A percentile compares a stretch with the other conserved stretches of the same genome.
Evolutionary conservation across 2,329 filamentous ascomycete species (phyloP).

Genomic region (Byssoonygena ceratinophila): DNA sequence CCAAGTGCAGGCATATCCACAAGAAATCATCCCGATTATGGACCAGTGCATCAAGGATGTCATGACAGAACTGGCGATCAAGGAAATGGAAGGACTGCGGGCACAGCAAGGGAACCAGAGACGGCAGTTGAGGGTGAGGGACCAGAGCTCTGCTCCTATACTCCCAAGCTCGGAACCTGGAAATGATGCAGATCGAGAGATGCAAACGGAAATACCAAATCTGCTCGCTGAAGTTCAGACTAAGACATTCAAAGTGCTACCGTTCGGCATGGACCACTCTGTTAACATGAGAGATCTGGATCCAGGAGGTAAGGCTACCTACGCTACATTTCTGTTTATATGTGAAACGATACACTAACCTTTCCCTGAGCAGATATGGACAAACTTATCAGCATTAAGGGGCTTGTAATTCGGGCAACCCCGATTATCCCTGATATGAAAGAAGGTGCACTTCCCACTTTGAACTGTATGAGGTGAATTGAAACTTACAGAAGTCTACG

Average conservation of each 20-base stretch:
- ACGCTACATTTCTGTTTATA: not conserved
- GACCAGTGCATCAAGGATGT: constrained; percentile 88
- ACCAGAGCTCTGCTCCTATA: constrained; percentile 61
- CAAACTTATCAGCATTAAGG: constrained; percentile 88
- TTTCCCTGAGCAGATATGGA: constrained; percentile 60
- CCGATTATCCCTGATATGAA: constrained; percentile 99
- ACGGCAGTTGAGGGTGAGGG: constrained; percentile 39
- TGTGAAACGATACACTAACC: constrained; percentile 20
- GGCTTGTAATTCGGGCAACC: constrained; percentile 87
- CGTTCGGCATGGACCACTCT: constrained; percentile 74
- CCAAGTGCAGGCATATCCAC: constrained; percentile 84
- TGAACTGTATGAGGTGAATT: constrained; percentile 9
- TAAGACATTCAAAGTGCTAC: constrained; percentile 72
- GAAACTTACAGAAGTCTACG: constrained; percentile 9
- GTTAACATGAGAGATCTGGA: constrained; percentile 92
- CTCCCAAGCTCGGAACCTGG: constrained; percentile 69
- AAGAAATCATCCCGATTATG: constrained; percentile 93
- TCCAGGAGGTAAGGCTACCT: constrained; percentile 51
- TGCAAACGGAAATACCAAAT: constrained; percentile 51
- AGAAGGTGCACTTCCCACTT: constrained; percentile 44
- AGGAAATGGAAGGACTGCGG: constrained; percentile 62
- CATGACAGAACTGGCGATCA: constrained; percentile 79
- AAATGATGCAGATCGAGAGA: constrained; percentile 34
- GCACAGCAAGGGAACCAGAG: constrained; percentile 39
- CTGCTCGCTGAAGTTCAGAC: constrained; percentile 65